Evolutionary conservation across 306 rosid genomes (phyloP).

Genomic region (Oemleria cerasiformis): DNA sequence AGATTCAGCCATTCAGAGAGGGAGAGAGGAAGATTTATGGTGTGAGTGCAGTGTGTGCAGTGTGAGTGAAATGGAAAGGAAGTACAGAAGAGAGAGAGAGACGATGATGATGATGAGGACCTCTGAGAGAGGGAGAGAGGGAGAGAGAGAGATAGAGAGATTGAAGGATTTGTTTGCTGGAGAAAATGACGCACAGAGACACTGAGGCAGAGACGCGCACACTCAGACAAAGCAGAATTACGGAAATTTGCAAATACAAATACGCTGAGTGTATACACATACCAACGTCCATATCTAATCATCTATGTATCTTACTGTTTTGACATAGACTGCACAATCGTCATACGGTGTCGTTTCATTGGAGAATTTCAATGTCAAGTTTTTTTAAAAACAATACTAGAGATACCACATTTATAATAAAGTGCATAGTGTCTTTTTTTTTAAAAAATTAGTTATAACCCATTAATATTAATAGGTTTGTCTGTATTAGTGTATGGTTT

Average conservation of each 20-base stretch:
- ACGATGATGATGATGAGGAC: not conserved
- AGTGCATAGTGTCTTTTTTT: too few relatives aligned
- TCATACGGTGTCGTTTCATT: not conserved
- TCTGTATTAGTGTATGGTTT: too few relatives aligned
- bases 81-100: conserved; percentile 15
- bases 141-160: conserved; percentile 9
- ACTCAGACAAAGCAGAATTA: not conserved
- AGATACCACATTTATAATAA: too few relatives aligned
- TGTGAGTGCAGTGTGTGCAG: conserved; percentile 27
- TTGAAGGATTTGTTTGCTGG: conserved; percentile 27
- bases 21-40: not conserved
- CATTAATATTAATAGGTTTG: too few relatives aligned
- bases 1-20: conserved; percentile 41
- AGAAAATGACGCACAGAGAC: conserved; percentile 32
- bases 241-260: not conserved
- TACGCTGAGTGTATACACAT: not conserved
- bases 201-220: not conserved
- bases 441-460: too few relatives aligned
- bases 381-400: too few relatives aligned
- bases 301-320: not conserved
- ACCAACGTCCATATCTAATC: not conserved
- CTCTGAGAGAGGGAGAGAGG: not conserved
- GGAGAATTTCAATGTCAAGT: too few relatives aligned
- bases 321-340: not conserved
- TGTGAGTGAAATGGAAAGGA: conserved; percentile 28